These are phyloP conservation scores for Sicyos edulis DNA, from an alignment of 306 rosid genomes.

Conservation along the genomic window DNA sequence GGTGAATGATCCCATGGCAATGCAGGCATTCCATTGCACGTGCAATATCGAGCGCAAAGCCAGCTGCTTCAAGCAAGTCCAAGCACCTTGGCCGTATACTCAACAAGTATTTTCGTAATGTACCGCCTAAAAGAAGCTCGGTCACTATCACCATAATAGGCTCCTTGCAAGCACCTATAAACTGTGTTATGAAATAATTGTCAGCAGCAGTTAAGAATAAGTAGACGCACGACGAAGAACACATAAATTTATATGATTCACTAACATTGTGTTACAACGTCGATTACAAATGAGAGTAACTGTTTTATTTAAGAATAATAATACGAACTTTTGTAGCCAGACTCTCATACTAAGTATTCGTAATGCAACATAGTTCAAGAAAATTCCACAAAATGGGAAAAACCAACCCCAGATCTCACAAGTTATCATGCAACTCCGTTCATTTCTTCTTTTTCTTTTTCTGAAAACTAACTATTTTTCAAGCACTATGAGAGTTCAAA, in stretches of 20 bases:
- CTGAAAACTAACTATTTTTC: too few relatives aligned
- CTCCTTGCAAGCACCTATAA: conserved; percentile 72
- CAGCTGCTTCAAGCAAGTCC: conserved; percentile 68
- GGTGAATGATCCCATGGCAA: conserved; percentile 93
- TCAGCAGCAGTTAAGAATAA: too few relatives aligned
- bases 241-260: too few relatives aligned
- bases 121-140: conserved; percentile 66
- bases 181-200: conserved; percentile 30
- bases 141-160: conserved; percentile 75
- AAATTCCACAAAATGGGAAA: conserved; percentile 20
- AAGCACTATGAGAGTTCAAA: too few relatives aligned
- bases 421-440: conserved; percentile 24
- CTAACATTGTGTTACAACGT: too few relatives aligned
- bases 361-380: too few relatives aligned
- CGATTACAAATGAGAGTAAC: too few relatives aligned
- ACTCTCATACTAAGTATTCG: too few relatives aligned
- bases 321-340: too few relatives aligned
- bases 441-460: neutral
- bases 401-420: conserved; percentile 23
- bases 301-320: too few relatives aligned
- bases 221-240: too few relatives aligned
- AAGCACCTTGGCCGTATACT: conserved; percentile 72
- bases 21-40: conserved; percentile 97
- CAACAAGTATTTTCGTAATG: conserved; percentile 41
- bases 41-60: conserved; percentile 79